Conservation (phyloP, 371 early-diverging fungal species). For the Mucor indicus region DNA sequence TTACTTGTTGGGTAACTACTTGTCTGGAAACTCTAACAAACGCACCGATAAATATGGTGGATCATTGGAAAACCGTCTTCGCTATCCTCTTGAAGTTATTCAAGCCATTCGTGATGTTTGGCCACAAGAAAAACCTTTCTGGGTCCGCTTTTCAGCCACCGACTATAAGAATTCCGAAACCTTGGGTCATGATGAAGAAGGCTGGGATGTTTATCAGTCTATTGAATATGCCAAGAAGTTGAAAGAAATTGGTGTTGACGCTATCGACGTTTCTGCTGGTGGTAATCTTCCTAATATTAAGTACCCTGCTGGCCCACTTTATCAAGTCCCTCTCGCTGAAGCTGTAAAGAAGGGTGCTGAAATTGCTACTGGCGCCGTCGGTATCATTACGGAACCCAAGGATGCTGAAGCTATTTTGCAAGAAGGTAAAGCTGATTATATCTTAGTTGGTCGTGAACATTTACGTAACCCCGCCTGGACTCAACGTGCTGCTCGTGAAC, state of each 20-base stretch:
- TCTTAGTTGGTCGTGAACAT: constrained; percentile 72
- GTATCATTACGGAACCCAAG: constrained; percentile 60
- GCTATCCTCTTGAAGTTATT: constrained; percentile 63
- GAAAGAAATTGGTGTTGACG: constrained; percentile 63
- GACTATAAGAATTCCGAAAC: constrained; percentile 56
- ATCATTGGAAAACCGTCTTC: constrained; percentile 68
- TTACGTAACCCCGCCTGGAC: constrained; percentile 68
- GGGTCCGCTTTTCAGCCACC: constrained; percentile 70
- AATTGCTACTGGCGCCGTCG: constrained; percentile 67
- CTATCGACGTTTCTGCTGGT: constrained; percentile 68
- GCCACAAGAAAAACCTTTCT: constrained; percentile 75
- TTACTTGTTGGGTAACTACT: constrained; percentile 74
- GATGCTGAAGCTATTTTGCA: constrained; percentile 70
- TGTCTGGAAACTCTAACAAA: constrained; percentile 75
- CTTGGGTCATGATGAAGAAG: constrained; percentile 21
- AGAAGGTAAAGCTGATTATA: constrained; percentile 63
- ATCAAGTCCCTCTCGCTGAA: constrained; percentile 59
- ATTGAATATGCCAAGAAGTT: constrained; percentile 53
- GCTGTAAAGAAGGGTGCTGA: constrained; percentile 58
- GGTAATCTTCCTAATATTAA: constrained; percentile 51
- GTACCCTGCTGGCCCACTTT: constrained; percentile 52
- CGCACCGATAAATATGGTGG: constrained; percentile 84
- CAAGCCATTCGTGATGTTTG: constrained; percentile 64
- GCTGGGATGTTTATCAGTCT: constrained; percentile 67
- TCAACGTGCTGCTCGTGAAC: not conserved